Conservation (phyloP, 129 eudicot genomes). For the Ambrosia trifida region DNA sequence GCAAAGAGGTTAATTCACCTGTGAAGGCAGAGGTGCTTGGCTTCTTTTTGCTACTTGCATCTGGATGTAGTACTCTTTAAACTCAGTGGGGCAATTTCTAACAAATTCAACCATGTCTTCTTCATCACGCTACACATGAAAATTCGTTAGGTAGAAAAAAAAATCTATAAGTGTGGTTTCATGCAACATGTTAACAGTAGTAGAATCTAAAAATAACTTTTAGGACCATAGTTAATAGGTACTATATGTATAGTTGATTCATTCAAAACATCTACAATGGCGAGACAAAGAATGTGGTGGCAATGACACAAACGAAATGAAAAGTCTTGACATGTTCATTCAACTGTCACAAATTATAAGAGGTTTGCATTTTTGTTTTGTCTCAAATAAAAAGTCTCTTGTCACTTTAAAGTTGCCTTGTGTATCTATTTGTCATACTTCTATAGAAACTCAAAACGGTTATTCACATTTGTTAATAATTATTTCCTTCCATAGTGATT, state of each 20-base stretch:
- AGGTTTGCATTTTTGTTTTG: constrained; percentile 1
- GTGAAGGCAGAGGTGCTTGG: constrained; percentile 94
- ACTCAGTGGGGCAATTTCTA: constrained; percentile 76
- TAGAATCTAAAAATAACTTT: neutral
- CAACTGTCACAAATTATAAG: neutral
- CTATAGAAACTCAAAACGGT: neutral
- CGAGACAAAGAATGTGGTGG: neutral
- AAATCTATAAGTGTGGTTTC: neutral
- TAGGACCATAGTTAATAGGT: neutral
- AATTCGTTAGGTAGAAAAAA: neutral
- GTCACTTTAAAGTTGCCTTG: neutral
- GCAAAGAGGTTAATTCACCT: constrained; percentile 48
- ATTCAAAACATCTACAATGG: constrained; percentile 9
- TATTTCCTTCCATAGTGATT: neutral
- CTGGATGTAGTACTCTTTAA: constrained; percentile 88
- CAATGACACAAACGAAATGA: neutral
- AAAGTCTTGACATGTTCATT: neutral
- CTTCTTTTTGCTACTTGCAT: constrained; percentile 96
- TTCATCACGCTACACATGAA: constrained; percentile 78
- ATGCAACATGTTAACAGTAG: neutral
- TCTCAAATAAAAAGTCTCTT: neutral
- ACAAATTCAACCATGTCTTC: constrained; percentile 82
- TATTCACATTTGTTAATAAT: constrained; percentile 1
- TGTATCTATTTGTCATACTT: neutral
- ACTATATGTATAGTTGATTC: neutral